Conservation (phyloP, 805 yeast genomes). For the Teunomyces atbi region DNA sequence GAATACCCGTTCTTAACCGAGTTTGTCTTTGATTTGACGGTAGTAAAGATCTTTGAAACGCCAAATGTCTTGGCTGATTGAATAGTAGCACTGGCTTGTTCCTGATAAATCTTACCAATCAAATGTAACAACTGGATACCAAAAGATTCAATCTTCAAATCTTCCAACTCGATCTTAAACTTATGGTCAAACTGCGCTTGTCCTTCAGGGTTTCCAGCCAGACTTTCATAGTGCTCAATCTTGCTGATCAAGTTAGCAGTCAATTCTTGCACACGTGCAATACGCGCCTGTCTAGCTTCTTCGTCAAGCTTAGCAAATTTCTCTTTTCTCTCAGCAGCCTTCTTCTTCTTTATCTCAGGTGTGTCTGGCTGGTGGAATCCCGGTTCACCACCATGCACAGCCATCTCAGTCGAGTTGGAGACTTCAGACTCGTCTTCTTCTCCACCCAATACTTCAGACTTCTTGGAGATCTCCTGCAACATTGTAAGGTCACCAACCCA, state of each 20-base stretch:
- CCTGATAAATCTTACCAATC: conserved; percentile 75
- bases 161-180: conserved; percentile 64
- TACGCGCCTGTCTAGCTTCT: conserved; percentile 52
- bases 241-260: conserved; percentile 46
- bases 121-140: conserved; percentile 85
- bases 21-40: conserved; percentile 80
- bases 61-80: conserved; percentile 83
- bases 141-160: conserved; percentile 90
- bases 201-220: conserved; percentile 62
- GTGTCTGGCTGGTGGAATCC: background rate
- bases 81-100: conserved; percentile 71
- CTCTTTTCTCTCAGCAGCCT: conserved; percentile 43
- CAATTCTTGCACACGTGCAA: conserved; percentile 50
- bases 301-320: conserved; percentile 50
- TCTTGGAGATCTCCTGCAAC: conserved; percentile 68
- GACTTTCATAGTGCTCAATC: conserved; percentile 51
- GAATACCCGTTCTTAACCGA: conserved; percentile 80
- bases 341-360: conserved; percentile 25
- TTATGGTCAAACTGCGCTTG: conserved; percentile 53
- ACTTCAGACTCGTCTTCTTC: conserved; percentile 31
- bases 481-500: conserved; percentile 88
- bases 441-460: conserved; percentile 46
- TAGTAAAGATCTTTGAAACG: conserved; percentile 76
- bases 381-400: background rate
- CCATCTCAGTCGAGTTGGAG: conserved; percentile 3